Conservation (phyloP, 257 asterid species). For the Solanum clarkiae region DNA sequence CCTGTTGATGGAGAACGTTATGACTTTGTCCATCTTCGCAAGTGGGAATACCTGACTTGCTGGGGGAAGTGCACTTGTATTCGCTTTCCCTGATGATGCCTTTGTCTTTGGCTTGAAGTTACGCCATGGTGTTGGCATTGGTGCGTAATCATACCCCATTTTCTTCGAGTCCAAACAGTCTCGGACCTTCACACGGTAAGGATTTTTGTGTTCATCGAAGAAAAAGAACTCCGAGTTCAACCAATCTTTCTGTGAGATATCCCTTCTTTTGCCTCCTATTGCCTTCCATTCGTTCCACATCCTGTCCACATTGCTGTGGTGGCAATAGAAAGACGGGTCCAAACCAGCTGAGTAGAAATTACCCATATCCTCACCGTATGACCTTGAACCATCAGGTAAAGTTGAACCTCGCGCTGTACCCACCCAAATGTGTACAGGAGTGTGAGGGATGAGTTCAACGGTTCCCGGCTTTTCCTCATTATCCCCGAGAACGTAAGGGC, state of each 20-base stretch:
- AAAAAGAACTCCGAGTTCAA: constrained; percentile 33
- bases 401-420: background rate
- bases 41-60: constrained; percentile 18
- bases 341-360: constrained; percentile 1
- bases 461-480: background rate
- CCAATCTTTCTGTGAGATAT: constrained; percentile 16
- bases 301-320: background rate
- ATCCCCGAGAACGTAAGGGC: background rate
- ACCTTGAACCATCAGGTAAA: background rate
- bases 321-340: constrained; percentile 7
- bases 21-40: constrained; percentile 1
- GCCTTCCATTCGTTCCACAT: background rate
- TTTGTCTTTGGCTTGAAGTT: constrained; percentile 18
- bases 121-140: constrained; percentile 31
- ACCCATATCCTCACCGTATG: constrained; percentile 2
- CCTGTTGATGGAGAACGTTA: constrained; percentile 19
- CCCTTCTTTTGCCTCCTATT: background rate
- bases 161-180: constrained; percentile 14
- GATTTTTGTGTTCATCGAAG: constrained; percentile 33
- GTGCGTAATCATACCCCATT: constrained; percentile 33
- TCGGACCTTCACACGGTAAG: constrained; percentile 26
- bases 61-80: background rate
- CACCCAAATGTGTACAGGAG: background rate
- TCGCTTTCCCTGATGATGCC: background rate
- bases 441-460: background rate